Base-by-base conservation (phyloP, 257 asterid genomes). In the Solanum arcanum region DNA sequence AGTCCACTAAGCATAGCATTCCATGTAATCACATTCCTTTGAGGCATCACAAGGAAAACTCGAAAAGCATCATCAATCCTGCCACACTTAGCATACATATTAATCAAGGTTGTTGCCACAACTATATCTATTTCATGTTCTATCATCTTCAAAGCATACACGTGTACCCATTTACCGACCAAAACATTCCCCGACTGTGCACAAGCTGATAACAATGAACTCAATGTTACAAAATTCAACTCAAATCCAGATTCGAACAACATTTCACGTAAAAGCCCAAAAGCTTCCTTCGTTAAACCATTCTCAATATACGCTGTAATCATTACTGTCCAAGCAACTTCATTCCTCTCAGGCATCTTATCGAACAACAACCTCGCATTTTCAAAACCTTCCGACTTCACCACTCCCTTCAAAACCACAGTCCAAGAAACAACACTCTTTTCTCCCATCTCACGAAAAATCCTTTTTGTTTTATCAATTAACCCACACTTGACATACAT, bases 11-110 rank as follows among this genome's bases (percentile, higher is more conserved):
- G 93, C 91, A 94, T 91, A 11, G 98, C 95, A 86, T 96, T 96
- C 98, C 97, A 96, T 10, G 94, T 86, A 16, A 93, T 73, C 68
- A 93, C 92, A 47, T 92, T 96, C 89, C 89, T 92, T 13, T 59
- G 33, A 18, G 69, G 89, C 93, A 93, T 91, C 37, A 87, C 84
- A 44, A 89, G 52, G 66, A 96, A 96, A 35, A 93, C 94, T 33
- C 76, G 90, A 33, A 89, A 66, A 31, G 99, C 96, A 75, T 88
- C 75, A 35, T 88, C 86, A 27, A 96, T 90, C 39, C 92, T 90
- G 25, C 98, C 99, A 84, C 99, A 96, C 88, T 96, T 96, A 3
- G 98, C 95, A 83, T 96, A 96, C 99, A 96, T 96, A 66, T 96
- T 95, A 25, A 96, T 94, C 89, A 96, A 89, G 47, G 98, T 91